phyloP scores from a whole-genome alignment of 2,329 filamentous ascomycete genomes.

The Claviceps lovelessii region DNA sequence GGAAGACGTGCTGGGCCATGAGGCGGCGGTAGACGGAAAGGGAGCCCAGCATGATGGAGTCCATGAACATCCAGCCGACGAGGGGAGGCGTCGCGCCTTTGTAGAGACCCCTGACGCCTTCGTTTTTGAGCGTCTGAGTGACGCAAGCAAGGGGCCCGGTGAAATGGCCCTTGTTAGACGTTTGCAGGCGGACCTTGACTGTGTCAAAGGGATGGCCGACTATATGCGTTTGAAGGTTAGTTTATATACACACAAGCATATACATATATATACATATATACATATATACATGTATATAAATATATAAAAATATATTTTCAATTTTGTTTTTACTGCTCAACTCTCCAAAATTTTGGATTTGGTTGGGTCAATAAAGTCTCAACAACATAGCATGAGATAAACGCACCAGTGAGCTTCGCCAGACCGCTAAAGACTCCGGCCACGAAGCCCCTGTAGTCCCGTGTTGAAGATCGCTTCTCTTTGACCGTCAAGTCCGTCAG shows the following conservation, averaged over 20 bases:
- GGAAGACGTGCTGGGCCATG: slow-evolving; percentile 68
- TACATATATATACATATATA: too few species aligned
- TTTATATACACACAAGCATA: background rate
- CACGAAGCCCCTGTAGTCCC: slow-evolving; percentile 86
- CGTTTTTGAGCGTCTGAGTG: slow-evolving; percentile 67
- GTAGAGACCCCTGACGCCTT: slow-evolving; percentile 76
- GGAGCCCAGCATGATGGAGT: slow-evolving; percentile 77
- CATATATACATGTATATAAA: too few species aligned
- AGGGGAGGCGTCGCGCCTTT: slow-evolving; percentile 88
- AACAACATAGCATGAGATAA: background rate
- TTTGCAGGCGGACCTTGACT: slow-evolving; percentile 90
- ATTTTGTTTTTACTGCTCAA: background rate
- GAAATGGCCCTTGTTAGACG: slow-evolving; percentile 64
- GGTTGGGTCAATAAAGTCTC: background rate
- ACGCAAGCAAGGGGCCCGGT: slow-evolving; percentile 75
- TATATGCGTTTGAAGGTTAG: slow-evolving; percentile 10
- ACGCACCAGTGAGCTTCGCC: slow-evolving; percentile 67
- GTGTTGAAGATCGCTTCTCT: slow-evolving; percentile 7
- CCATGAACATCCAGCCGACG: slow-evolving; percentile 98
- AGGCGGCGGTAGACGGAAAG: slow-evolving; percentile 79
- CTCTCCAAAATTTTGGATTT: background rate
- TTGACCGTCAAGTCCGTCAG: background rate
- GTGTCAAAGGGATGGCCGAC: slow-evolving; percentile 78
- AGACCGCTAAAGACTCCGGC: slow-evolving; percentile 93
- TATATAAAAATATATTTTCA: too few species aligned